phyloP scores from a whole-genome alignment of 1,284 basidiomycete species.

The Hemileccinum hortonii region DNA sequence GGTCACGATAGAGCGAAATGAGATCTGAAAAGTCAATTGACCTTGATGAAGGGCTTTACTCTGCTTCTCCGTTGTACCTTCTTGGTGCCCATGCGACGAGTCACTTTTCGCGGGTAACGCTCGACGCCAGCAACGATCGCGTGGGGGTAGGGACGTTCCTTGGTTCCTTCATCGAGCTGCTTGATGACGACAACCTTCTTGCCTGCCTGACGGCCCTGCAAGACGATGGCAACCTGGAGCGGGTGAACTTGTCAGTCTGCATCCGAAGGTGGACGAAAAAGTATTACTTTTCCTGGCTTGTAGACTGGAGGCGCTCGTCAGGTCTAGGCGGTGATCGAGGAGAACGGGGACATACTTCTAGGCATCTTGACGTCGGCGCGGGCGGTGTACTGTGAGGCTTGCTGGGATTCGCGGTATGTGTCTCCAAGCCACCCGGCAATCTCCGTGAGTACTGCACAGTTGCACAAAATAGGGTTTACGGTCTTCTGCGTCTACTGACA shows the following conservation, averaged over 20 bases:
- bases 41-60: constrained; percentile 99
- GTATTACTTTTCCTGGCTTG: constrained; percentile 93
- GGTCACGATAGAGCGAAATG: not conserved
- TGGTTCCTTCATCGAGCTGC: constrained; percentile 84
- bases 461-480: constrained; percentile 13
- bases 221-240: constrained; percentile 84
- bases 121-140: constrained; percentile 96
- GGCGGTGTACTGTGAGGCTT: constrained; percentile 16
- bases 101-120: constrained; percentile 95
- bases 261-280: not conserved
- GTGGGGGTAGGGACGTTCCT: constrained; percentile 91
- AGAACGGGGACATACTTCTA: constrained; percentile 24
- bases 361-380: constrained; percentile 37
- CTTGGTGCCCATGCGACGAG: constrained; percentile 95
- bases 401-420: not conserved
- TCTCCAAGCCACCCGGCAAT: constrained; percentile 33
- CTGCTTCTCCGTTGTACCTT: constrained; percentile 87
- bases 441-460: constrained; percentile 27
- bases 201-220: constrained; percentile 95
- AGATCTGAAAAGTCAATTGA: constrained; percentile 40
- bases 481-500: no score
- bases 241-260: constrained; percentile 7
- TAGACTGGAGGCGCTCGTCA: constrained; percentile 61
- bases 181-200: constrained; percentile 92
- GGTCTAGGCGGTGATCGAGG: constrained; percentile 9